Evolutionary conservation across 2,329 filamentous ascomycete genomes (phyloP), one percentile per base, ranked within the genome.

Genomic region (Fusarium graminum): DNA sequence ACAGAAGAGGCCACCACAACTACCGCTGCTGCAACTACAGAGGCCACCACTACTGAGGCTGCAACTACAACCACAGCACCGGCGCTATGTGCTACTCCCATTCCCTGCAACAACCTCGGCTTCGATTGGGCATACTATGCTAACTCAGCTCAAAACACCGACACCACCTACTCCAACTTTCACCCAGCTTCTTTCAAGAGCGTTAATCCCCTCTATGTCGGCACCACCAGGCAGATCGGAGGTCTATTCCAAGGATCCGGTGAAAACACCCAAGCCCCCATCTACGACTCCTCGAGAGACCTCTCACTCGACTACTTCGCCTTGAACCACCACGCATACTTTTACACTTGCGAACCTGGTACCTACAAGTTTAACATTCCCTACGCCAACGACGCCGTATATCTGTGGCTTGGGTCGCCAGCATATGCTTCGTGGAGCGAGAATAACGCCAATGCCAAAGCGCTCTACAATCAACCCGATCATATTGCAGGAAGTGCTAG

Each of bases 81-180:
- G 13, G 13, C 42, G 1, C 36, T 22, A 14, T 60, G 57, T 1
- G 44, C 54, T 40, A 60, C 57, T 1, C 55, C 55, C 2, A 5
- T 14, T 1, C 19, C 39, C 5, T 60, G 55, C 7, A 1, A 41
- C 4, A 60, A 60, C 6, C 22, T 60, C 2, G 57, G 57, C 1
- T 45, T 60, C 9, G 55, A 60, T 16, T 60, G 57, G 55, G 57
- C 55, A 7, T 60, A 59, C 26, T 59, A 28, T 11, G 36, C 1
- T 5, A 60, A 60, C 25, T 32, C 55, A 10, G 34, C 40, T 0
- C 25, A 9, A 29, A 60, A 60, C 17, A 60, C 40, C 3, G 55
- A 60, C 17, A n/a, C 45, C 16, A 60, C 57, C 1, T 60, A 60
- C 26, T 60, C 57, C 28, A 36, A 1, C 11, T 60, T 60, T 2